Evolutionary conservation across 2,329 filamentous ascomycete genomes (phyloP), one percentile per base, ranked within the genome.

Genomic region (Coniosporium tulheliwenetii): DNA sequence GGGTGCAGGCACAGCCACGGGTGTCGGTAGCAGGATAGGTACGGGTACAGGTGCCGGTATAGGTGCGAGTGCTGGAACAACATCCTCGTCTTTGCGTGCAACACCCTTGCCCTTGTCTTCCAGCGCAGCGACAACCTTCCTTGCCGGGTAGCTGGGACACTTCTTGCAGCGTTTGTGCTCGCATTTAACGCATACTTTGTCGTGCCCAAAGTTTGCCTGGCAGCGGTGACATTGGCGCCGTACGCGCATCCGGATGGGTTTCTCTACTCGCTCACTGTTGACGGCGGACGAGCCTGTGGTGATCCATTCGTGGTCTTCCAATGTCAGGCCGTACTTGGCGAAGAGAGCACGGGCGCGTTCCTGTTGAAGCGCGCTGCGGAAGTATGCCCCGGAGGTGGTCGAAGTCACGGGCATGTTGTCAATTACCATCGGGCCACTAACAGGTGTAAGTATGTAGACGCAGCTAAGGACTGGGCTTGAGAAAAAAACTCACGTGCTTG

Each of bases 221-320:
- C 87, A 95, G 49, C 75, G 71, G 61, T 94, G 87, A 60, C 87
- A 95, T 46, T 73, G 79, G 49, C 79, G 75, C 57, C 83, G 81
- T 40, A 86, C 74, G 41, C 82, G 77, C 73, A 87, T 81, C 43
- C 81, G 77, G 48, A 85, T 81, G 10, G 80, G 73, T 64, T 83
- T 85, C 57, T 85, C 77, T 41, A 83, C 71, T 36, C 81, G 77
- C 43, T 64, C 57, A 8, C 60, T 55, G 36, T 49, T 49, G 30
- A 51, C 47, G 8, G 52, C 43, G 8, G 52, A 42, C 38, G 38
- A 34, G 10, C 52, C 41, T n/a, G 48, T 39, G 26, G 59, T 54
- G 19, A 26, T 26, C 54, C 54, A 60, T 32, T 59, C 57, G 38
- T 59, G 58, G 5, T 59, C 52, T 37, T 62, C 58, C 30, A 62